Evolutionary conservation across 2,329 filamentous ascomycete species (phyloP), one percentile per base, ranked within the genome.

Genomic region (Alternaria angustiovoidea): DNA sequence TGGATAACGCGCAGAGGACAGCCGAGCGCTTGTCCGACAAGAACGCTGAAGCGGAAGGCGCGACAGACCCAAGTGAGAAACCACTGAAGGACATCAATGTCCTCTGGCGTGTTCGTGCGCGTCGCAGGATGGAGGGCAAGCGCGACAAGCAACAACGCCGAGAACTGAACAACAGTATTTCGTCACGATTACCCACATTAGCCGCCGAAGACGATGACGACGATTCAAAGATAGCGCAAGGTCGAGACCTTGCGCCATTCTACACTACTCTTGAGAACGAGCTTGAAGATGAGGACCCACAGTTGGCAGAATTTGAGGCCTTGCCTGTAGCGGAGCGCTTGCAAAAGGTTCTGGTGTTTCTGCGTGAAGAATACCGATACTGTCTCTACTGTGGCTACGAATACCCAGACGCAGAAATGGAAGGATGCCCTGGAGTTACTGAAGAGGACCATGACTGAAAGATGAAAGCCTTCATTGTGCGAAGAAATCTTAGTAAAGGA

Each of bases 341-440:
- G 63, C 80, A 82, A 8, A 87, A 83, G 67, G 78, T 96, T 14
- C 85, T 97, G 9, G 76, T 81, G 18, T 89, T 91, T 78, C 78
- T 99, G 54, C 86, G 95, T 38, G 82, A 88, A 49, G 86, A 86
- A 72, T 87, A 93, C 72, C 80, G 84, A 44, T 99, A 99, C 76
- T 99, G 95, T 81, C 97, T 97, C 76, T 99, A 94, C 91, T 99
- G 95, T 80, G 98, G 97, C 77, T 91, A 86, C 78, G 83, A 83
- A 53, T 99, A 97, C 76, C 86, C 88, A 0, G 88, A 93, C 72
- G 82, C 81, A 36, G 79, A 82, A 36, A 89, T 97, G 90, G 92
- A 95, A 12, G 94, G 92, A 0, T 99, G 95, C 82, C 94, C 95
- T 0, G 95, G 95, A 1, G 57, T 89, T 36, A 91, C 88, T 0